phyloP scores from a whole-genome alignment of 805 yeast species.

The Metschnikowia amazonensis region DNA sequence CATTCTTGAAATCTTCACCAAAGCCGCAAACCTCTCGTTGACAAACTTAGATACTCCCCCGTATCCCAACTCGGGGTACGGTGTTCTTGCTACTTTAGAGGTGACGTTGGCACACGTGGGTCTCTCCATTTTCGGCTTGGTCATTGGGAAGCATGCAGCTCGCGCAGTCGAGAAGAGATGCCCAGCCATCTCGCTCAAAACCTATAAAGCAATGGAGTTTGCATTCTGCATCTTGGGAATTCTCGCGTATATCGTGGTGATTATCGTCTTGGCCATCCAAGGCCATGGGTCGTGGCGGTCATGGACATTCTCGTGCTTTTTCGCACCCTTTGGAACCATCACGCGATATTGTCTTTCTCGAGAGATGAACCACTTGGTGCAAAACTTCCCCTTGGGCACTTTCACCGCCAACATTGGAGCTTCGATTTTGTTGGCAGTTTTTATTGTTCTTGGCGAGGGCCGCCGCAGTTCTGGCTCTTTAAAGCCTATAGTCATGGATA shows the following conservation, averaged over 20 bases:
- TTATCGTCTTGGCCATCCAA: slow-evolving; percentile 41
- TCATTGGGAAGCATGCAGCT: slow-evolving; percentile 53
- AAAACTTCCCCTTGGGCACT: slow-evolving; percentile 54
- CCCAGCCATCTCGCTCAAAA: slow-evolving; percentile 17
- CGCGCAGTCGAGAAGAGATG: slow-evolving; percentile 22
- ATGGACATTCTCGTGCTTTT: slow-evolving; percentile 66
- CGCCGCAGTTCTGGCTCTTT: slow-evolving; percentile 18
- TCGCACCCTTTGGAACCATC: slow-evolving; percentile 71
- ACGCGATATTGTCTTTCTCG: slow-evolving; percentile 53
- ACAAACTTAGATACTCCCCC: slow-evolving; percentile 27
- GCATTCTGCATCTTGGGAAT: slow-evolving; percentile 23
- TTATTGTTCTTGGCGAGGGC: slow-evolving; percentile 46
- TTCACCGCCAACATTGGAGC: slow-evolving; percentile 48
- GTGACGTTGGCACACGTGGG: slow-evolving; percentile 58
- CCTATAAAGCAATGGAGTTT: slow-evolving; percentile 21
- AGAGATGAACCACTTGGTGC: slow-evolving; percentile 39
- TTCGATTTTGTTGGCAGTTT: slow-evolving; percentile 39
- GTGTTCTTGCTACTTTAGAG: slow-evolving; percentile 70
- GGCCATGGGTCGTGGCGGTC: slow-evolving; percentile 47
- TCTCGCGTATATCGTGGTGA: slow-evolving; percentile 25
- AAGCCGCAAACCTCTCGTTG: slow-evolving; percentile 39
- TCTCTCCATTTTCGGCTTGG: slow-evolving; percentile 56
- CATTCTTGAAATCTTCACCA: slow-evolving; percentile 50
- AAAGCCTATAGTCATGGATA: slow-evolving; percentile 26
- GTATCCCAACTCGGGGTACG: slow-evolving; percentile 68